These are phyloP conservation scores for Suillus discolor DNA, from an alignment of 768 basidiomycete genomes.

Conservation along the genomic window DNA sequence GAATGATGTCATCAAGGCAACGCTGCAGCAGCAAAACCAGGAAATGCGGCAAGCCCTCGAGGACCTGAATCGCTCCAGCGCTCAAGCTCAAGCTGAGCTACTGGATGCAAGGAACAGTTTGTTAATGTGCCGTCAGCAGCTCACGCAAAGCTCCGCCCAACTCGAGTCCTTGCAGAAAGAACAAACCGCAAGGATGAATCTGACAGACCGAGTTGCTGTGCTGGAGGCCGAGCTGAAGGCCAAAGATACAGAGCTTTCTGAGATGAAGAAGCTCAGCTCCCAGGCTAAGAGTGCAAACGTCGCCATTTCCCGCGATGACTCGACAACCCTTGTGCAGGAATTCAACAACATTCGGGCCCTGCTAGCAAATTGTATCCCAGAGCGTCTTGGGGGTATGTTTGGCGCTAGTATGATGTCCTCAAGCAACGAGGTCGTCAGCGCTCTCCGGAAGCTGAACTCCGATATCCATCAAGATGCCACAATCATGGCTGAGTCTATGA, in stretches of 20 bases:
- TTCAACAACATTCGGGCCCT: conserved; percentile 16
- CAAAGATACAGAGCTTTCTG: conserved; percentile 16
- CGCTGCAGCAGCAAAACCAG: conserved; percentile 18
- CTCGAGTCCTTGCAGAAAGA: conserved; percentile 21
- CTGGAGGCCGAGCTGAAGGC: neutral
- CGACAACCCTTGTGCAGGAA: conserved; percentile 29
- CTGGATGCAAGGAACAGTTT: conserved; percentile 22
- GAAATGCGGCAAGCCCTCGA: conserved; percentile 24
- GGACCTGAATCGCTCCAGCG: conserved; percentile 25
- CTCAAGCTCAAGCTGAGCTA: conserved; percentile 24
- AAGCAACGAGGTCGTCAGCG: conserved; percentile 45
- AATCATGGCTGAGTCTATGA: conserved; percentile 48
- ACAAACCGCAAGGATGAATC: conserved; percentile 15
- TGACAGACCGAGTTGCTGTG: conserved; percentile 9
- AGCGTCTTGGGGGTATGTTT: conserved; percentile 43
- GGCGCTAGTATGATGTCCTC: conserved; percentile 38
- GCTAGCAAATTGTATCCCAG: conserved; percentile 28
- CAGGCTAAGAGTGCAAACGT: conserved; percentile 23
- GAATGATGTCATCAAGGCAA: conserved; percentile 23
- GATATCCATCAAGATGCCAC: conserved; percentile 52
- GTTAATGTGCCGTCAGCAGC: conserved; percentile 18
- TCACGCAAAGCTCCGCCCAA: conserved; percentile 23
- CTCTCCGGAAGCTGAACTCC: conserved; percentile 48
- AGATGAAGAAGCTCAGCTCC: conserved; percentile 18
- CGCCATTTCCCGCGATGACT: conserved; percentile 31